Base-by-base conservation (phyloP, 176 grass and related monocot genomes). In the Carex parvula region DNA sequence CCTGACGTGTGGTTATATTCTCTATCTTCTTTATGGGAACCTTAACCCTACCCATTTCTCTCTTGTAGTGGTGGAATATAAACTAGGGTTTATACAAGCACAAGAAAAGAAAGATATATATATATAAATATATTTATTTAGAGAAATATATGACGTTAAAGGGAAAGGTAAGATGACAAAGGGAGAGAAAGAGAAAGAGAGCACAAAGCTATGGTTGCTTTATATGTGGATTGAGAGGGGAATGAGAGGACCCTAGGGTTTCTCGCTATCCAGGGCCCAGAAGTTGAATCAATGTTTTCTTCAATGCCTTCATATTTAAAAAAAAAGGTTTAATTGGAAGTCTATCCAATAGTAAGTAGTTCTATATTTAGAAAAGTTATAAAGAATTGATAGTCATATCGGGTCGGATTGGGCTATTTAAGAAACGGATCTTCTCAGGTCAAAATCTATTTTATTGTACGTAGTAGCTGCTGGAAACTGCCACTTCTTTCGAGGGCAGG, bases 1-100 rank as follows among this genome's bases (percentile, higher is more conserved):
- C 94, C 44, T 97, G 91, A 32, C 94, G 85, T 80, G 92, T 97
- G 1, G 89, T 88, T 24, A 0, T 83, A 80, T 93, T 89, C 57
- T 87, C 75, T 83, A 97, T 97, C 80, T 84, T 76, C 53, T 85
- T 88, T 87, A 97, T 93, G 46, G 92, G 89, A 18, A 93, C 84
- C 87, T 93, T 97, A 62, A 93, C 89, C 37, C 91, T 84, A 0
- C 94, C 94, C 94, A 92, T 94, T 22, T 37, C 15, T 58, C 42
- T 48, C 7, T 24, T 41, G n/a, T 0, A 67, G 29, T 35, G 30
- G 29, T 21, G 17, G 68, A 20, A 35, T 33, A 5, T 18, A 71
- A 48, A 70, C 35, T 70, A 70, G 68, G 68, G 68, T 71, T 71
- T 71, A 44, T 11, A 7, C 17, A 37, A 70, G 5, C 2, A 48